Evolutionary conservation across 495 filamentous ascomycete genomes (phyloP).

Genomic region (Neurospora sp.): DNA sequence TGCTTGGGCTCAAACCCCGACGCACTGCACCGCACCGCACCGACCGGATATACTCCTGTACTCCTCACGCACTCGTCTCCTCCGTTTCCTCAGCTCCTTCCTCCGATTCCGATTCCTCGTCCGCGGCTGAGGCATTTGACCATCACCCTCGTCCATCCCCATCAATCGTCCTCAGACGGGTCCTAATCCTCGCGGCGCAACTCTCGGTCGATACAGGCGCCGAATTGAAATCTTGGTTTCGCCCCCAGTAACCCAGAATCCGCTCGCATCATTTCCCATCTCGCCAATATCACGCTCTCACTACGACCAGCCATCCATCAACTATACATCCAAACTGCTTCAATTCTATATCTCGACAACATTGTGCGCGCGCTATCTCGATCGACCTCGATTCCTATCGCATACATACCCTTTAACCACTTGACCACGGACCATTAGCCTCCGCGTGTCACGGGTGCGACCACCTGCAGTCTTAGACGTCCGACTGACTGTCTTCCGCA

Average conservation of each 20-base stretch:
- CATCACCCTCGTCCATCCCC: slow-evolving; percentile 6
- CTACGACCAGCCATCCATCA: background rate
- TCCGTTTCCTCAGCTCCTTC: background rate
- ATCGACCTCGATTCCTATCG: background rate
- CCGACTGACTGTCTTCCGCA: background rate
- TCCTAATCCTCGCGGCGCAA: background rate
- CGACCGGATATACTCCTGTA: background rate
- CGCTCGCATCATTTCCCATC: background rate
- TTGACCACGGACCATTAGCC: background rate
- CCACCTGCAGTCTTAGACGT: background rate
- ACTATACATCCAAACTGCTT: background rate
- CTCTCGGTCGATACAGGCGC: background rate
- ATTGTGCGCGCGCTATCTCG: background rate
- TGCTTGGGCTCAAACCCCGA: background rate
- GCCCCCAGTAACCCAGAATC: background rate
- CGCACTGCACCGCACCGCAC: slow-evolving; percentile 1
- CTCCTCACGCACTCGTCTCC: background rate
- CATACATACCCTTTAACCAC: background rate
- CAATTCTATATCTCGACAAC: background rate
- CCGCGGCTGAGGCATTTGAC: slow-evolving; percentile 26
- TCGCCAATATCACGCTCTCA: background rate
- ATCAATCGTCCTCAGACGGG: slow-evolving; percentile 4
- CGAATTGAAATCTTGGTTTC: background rate
- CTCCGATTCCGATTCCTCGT: slow-evolving; percentile 1
- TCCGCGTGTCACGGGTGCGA: background rate